Conservation (phyloP, 1,139 yeast genomes). For the Insectozyma bohioensis region DNA sequence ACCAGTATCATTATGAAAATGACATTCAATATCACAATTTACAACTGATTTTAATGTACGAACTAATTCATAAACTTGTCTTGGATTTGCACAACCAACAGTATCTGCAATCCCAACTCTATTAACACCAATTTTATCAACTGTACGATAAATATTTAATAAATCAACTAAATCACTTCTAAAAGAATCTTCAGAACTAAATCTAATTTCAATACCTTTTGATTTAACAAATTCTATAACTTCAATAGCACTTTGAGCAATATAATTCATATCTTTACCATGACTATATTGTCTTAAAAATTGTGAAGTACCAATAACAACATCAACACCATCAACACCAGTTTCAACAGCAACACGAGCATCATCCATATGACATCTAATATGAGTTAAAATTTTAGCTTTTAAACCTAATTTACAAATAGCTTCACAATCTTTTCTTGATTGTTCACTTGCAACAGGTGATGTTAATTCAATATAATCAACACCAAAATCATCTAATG, state of each 20-base stretch:
- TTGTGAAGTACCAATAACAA: constrained; percentile 96
- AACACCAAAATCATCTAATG: constrained; percentile 95
- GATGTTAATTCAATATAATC: constrained; percentile 97
- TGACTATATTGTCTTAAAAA: constrained; percentile 93
- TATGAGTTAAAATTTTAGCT: constrained; percentile 90
- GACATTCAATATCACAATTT: constrained; percentile 96
- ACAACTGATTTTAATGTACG: constrained; percentile 92
- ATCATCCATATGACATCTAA: constrained; percentile 98
- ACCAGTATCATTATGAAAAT: constrained; percentile 98
- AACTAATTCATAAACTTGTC: constrained; percentile 96
- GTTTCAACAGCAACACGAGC: constrained; percentile 96
- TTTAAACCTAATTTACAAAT: constrained; percentile 95
- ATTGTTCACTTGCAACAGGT: constrained; percentile 96
- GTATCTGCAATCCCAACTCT: constrained; percentile 99
- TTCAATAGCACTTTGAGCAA: constrained; percentile 93
- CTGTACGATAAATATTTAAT: constrained; percentile 93
- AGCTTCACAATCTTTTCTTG: constrained; percentile 92
- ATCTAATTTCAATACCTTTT: constrained; percentile 95
- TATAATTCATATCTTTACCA: constrained; percentile 98
- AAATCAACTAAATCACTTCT: constrained; percentile 95
- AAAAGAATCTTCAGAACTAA: constrained; percentile 96
- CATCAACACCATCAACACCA: constrained; percentile 99
- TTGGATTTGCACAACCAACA: constrained; percentile 98
- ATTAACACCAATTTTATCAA: constrained; percentile 96
- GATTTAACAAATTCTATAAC: constrained; percentile 97